Evolutionary conservation across 2,329 filamentous ascomycete genomes (phyloP).

Genomic region (Fusarium hainanense): DNA sequence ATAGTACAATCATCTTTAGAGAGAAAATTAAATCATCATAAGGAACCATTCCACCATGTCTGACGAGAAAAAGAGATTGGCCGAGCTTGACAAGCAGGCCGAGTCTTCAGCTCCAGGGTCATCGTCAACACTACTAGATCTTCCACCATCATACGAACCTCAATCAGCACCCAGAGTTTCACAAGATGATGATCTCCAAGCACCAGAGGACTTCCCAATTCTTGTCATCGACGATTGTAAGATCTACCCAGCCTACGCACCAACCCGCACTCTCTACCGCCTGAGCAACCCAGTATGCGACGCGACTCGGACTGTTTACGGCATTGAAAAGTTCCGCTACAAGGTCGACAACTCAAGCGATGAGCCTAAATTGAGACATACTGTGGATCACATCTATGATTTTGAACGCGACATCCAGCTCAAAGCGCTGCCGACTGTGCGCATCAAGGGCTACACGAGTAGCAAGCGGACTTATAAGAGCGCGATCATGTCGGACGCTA

Average conservation of each 20-base stretch:
- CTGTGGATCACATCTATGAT: constrained; percentile 48
- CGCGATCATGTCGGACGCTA: constrained; percentile 26
- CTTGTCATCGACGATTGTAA: constrained; percentile 37
- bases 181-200: not conserved
- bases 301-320: constrained; percentile 31
- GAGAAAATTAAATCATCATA: not conserved
- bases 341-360: constrained; percentile 22
- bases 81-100: not conserved
- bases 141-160: constrained; percentile 17
- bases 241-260: constrained; percentile 37
- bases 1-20: not conserved
- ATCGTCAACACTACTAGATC: not conserved
- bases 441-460: constrained; percentile 37
- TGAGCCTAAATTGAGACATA: constrained; percentile 30
- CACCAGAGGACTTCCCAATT: constrained; percentile 26
- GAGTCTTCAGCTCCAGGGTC: not conserved
- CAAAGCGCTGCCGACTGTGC: constrained; percentile 5
- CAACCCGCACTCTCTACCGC: constrained; percentile 40
- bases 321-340: constrained; percentile 46
- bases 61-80: not conserved
- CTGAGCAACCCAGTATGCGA: constrained; percentile 42
- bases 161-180: not conserved
- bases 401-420: constrained; percentile 34
- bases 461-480: constrained; percentile 37
- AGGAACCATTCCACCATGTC: not conserved